Percentiles rank a stretch among this genome's conserved stretches.
Evolutionary conservation across 2,329 filamentous ascomycete genomes (phyloP).

Genomic region (Pezicula rhizophila): DNA sequence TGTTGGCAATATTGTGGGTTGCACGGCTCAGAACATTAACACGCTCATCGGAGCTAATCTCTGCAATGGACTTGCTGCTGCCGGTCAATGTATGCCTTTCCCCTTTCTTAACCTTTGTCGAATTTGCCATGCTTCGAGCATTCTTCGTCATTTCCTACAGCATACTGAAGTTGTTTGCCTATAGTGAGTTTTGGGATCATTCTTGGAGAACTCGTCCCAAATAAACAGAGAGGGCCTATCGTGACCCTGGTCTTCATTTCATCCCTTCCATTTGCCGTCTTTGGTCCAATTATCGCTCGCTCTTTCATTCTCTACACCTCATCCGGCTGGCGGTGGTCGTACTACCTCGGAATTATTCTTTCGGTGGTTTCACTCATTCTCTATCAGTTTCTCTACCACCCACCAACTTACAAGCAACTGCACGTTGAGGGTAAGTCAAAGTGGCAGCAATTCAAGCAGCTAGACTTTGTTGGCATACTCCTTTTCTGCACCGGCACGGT

Average conservation of each 20-base stretch:
- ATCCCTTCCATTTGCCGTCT: conserved; percentile 34
- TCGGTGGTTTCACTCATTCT: conserved; percentile 33
- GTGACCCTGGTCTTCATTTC: conserved; percentile 33
- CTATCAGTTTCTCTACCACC: conserved; percentile 40
- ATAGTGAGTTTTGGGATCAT: conserved; percentile 30
- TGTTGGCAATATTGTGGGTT: conserved; percentile 34
- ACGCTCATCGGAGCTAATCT: conserved; percentile 33
- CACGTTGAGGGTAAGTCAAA: conserved; percentile 30
- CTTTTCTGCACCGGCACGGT: conserved; percentile 36
- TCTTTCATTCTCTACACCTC: conserved; percentile 36
- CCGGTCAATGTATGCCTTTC: conserved; percentile 31
- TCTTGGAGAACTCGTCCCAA: conserved; percentile 38
- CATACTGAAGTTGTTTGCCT: no score
- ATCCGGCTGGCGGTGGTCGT: conserved; percentile 42
- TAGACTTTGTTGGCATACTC: conserved; percentile 40
- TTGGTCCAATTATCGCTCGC: conserved; percentile 42
- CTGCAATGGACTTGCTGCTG: conserved; percentile 33
- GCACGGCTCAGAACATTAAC: conserved; percentile 28
- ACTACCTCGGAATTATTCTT: conserved; percentile 41
- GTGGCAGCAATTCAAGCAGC: conserved; percentile 33
- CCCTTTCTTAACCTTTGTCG: background rate
- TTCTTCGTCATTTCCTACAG: no score
- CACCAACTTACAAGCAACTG: conserved; percentile 38
- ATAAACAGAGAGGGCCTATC: conserved; percentile 32
- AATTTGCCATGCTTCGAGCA: no score